These are phyloP conservation scores for Mrakia gelida DNA, from an alignment of 768 basidiomycete species.

Conservation along the genomic window DNA sequence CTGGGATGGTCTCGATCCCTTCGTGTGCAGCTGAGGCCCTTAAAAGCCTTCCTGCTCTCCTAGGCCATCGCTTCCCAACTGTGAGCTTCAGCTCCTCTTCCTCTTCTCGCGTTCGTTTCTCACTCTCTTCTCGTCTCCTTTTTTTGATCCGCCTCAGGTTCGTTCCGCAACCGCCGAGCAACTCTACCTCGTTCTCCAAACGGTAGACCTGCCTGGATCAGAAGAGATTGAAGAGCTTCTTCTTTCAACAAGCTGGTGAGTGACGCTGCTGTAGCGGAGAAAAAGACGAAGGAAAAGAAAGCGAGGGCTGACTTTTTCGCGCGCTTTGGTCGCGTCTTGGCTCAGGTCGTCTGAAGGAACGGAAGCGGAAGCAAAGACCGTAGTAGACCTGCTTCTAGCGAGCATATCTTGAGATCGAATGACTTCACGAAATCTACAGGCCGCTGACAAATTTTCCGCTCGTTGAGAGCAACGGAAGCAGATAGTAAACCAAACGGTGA, in stretches of 20 bases:
- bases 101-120: not conserved
- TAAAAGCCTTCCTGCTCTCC: constrained; percentile 55
- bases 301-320: not conserved
- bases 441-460: too few species aligned
- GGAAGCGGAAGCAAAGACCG: not conserved
- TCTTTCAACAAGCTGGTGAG: constrained; percentile 32
- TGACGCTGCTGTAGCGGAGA: not conserved
- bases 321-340: not conserved
- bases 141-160: constrained; percentile 53
- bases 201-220: constrained; percentile 52
- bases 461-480: too few species aligned
- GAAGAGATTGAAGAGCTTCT: constrained; percentile 35
- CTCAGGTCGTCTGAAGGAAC: constrained; percentile 7
- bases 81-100: constrained; percentile 49
- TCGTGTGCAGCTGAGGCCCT: constrained; percentile 50
- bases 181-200: constrained; percentile 71
- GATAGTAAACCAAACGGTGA: too few species aligned
- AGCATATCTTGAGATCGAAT: constrained; percentile 9
- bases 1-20: constrained; percentile 53
- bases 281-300: not conserved
- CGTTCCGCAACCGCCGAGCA: constrained; percentile 77
- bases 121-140: not conserved
- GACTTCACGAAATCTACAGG: not conserved
- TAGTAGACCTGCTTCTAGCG: not conserved
- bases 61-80: constrained; percentile 74